Evolutionary conservation across 495 filamentous ascomycete species (phyloP).

Genomic region (Aspergillus bertholletiae): DNA sequence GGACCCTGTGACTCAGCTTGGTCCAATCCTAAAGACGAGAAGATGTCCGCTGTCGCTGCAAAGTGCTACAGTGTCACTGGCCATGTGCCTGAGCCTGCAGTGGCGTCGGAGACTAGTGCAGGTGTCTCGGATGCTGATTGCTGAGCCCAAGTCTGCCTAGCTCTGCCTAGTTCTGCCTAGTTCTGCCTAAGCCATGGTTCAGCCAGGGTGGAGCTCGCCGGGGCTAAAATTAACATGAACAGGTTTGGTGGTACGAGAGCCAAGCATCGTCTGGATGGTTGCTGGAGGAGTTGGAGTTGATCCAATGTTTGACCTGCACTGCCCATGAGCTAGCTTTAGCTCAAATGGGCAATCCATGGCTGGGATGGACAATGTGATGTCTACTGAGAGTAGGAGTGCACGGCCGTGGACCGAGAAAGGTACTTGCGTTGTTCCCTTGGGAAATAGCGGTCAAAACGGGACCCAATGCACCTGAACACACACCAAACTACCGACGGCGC

Average conservation of each 20-base stretch:
- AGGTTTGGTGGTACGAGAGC: not conserved
- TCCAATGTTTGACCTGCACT: conserved; percentile 1
- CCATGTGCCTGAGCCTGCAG: conserved; percentile 1
- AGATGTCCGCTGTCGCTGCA: not conserved
- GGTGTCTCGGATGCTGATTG: conserved; percentile 5
- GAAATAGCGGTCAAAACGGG: not conserved
- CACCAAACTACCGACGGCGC: not conserved
- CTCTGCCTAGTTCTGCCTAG: not conserved
- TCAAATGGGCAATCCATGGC: not conserved
- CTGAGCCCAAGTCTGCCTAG: not conserved
- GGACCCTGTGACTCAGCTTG: not conserved
- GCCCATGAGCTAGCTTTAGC: not conserved
- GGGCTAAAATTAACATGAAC: conserved; percentile 2
- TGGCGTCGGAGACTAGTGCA: conserved; percentile 7
- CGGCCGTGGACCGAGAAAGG: not conserved
- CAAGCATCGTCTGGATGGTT: too few relatives aligned
- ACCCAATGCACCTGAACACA: not conserved
- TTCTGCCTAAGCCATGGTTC: not conserved
- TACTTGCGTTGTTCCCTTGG: not conserved
- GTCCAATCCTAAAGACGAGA: not conserved
- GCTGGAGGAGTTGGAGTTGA: not conserved
- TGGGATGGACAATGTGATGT: not conserved
- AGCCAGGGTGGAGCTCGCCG: not conserved
- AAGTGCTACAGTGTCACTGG: not conserved
- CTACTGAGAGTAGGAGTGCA: too few relatives aligned